phyloP scores from a whole-genome alignment of 2,329 filamentous ascomycete genomes.

The Beauveria caledonica region DNA sequence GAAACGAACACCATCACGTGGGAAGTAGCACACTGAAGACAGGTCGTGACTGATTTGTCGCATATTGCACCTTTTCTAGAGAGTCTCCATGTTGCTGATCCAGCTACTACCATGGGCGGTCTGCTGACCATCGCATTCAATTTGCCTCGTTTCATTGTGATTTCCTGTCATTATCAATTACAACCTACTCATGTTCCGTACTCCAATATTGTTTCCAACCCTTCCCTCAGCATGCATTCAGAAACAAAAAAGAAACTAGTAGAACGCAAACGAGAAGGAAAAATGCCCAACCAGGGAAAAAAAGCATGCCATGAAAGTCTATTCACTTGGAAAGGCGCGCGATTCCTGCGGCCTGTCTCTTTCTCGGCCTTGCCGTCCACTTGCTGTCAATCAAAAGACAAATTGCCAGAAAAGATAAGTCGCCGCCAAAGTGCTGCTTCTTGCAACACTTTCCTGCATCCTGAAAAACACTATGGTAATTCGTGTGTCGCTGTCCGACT shows the following conservation, averaged over 20 bases:
- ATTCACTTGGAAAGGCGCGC: neutral
- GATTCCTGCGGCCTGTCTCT: neutral
- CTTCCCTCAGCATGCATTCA: neutral
- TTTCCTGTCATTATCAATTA: constrained; percentile 11
- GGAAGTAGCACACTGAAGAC: neutral
- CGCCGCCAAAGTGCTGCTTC: neutral
- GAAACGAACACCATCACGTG: neutral
- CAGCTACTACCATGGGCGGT: neutral
- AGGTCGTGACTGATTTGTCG: neutral
- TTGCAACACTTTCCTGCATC: neutral
- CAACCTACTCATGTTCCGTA: constrained; percentile 6
- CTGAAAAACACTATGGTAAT: neutral
- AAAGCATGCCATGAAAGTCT: neutral
- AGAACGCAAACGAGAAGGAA: neutral
- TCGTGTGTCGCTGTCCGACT: neutral
- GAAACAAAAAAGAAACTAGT: neutral
- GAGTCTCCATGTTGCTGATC: neutral
- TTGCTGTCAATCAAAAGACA: neutral
- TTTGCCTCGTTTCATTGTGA: neutral
- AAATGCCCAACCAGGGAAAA: neutral
- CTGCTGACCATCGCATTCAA: too few relatives aligned
- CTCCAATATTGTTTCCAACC: constrained; percentile 2
- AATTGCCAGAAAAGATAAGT: neutral
- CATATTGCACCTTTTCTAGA: neutral
- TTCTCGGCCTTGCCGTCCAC: neutral